phyloP scores from a whole-genome alignment of 129 eudicot genomes.

The Pseudognaphalium luteoalbum region DNA sequence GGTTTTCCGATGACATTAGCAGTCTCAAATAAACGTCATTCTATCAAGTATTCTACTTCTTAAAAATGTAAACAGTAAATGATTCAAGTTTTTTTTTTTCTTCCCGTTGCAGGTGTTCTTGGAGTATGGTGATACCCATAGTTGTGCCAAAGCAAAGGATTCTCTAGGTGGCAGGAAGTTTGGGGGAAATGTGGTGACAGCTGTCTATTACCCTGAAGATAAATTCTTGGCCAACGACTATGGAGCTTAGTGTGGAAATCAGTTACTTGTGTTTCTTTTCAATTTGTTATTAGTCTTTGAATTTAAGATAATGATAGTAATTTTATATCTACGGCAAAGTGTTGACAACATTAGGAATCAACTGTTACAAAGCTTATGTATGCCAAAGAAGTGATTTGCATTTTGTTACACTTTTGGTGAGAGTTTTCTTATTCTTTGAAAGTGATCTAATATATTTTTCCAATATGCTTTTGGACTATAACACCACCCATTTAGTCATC shows the following conservation, averaged over 20 bases:
- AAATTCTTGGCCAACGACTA: slow-evolving; percentile 56
- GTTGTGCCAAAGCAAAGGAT: slow-evolving; percentile 68
- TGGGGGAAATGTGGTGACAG: slow-evolving; percentile 78
- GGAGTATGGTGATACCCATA: slow-evolving; percentile 63
- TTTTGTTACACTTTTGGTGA: background rate
- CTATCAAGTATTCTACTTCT: background rate
- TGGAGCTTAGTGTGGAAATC: slow-evolving; percentile 31
- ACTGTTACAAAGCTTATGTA: background rate
- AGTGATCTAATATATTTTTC: background rate
- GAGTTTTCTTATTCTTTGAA: background rate
- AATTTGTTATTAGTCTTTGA: background rate
- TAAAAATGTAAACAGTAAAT: background rate
- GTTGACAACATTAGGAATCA: background rate
- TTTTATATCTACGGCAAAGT: background rate
- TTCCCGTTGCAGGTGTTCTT: slow-evolving; percentile 60
- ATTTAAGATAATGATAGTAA: background rate
- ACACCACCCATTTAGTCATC: background rate
- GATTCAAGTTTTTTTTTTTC: background rate
- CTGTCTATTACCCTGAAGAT: slow-evolving; percentile 78
- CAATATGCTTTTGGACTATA: background rate
- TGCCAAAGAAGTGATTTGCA: background rate
- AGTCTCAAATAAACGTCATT: background rate
- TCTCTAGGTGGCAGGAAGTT: slow-evolving; percentile 80
- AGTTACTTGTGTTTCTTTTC: background rate
- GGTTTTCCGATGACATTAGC: background rate